A percentile compares a stretch with the other conserved stretches of the same genome.
Conservation (phyloP, 1,284 basidiomycete genomes). For the Ceratobasidium theobromae region DNA sequence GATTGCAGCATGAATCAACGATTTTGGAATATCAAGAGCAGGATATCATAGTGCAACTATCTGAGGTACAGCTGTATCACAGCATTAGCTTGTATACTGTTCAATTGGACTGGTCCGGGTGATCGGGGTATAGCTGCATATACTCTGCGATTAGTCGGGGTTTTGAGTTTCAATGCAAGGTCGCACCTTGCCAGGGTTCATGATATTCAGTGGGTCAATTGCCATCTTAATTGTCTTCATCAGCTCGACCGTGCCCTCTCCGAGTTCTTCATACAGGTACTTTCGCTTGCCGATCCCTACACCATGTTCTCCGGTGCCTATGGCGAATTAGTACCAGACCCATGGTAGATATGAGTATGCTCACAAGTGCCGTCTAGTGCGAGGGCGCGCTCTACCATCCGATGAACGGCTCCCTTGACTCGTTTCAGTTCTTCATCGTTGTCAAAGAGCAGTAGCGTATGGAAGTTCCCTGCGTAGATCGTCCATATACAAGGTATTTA, state of each 20-base stretch:
- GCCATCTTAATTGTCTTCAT: slow-evolving; percentile 78
- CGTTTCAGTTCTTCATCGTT: slow-evolving; percentile 41
- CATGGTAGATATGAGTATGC: slow-evolving; percentile 46
- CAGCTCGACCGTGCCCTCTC: slow-evolving; percentile 70
- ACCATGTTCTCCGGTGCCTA: slow-evolving; percentile 82
- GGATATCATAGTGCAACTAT: too few relatives aligned
- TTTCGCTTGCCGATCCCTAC: slow-evolving; percentile 79
- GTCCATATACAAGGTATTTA: slow-evolving; percentile 19
- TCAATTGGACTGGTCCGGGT: neutral
- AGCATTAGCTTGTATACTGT: too few relatives aligned
- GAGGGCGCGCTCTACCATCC: slow-evolving; percentile 44
- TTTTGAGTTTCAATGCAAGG: neutral
- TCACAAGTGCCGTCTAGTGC: slow-evolving; percentile 43
- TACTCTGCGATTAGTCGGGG: neutral
- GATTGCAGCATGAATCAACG: too few relatives aligned
- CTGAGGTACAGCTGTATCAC: too few relatives aligned
- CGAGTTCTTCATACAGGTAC: slow-evolving; percentile 72
- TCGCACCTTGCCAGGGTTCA: slow-evolving; percentile 75
- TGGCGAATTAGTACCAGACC: neutral
- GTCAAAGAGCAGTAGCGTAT: slow-evolving; percentile 41
- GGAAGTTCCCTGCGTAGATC: slow-evolving; percentile 57
- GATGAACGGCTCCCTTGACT: slow-evolving; percentile 41
- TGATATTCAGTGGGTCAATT: slow-evolving; percentile 72
- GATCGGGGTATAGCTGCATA: neutral
- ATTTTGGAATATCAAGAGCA: neutral